A percentile compares a stretch with the other conserved stretches of the same genome.
Evolutionary conservation across 1,284 basidiomycete genomes (phyloP).

Genomic region (Dichomitus squalens): DNA sequence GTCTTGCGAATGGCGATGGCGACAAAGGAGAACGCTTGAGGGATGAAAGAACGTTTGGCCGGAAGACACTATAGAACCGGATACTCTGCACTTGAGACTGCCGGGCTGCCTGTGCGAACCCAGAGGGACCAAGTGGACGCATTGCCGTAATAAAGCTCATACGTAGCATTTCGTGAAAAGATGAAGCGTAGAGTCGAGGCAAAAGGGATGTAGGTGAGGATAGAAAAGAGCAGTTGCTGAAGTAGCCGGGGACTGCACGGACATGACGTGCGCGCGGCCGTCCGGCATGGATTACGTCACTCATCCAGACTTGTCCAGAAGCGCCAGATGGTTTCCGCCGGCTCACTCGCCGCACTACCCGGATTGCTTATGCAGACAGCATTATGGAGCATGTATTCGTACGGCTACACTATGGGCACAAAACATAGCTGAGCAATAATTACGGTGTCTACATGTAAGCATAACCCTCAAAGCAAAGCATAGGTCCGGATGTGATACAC

Average conservation of each 20-base stretch:
- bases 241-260: neutral
- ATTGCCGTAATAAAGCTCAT: conserved; percentile 27
- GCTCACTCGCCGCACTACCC: no score
- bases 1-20: conserved; percentile 26
- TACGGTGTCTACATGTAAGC: neutral
- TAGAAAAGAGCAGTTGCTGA: neutral
- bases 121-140: conserved; percentile 28
- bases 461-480: neutral
- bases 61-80: conserved; percentile 34
- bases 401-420: neutral
- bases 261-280: conserved; percentile 8
- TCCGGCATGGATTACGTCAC: conserved; percentile 22
- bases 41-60: conserved; percentile 35
- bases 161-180: conserved; percentile 35
- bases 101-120: conserved; percentile 18
- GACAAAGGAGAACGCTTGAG: conserved; percentile 28
- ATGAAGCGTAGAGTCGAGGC: neutral
- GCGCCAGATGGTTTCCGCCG: no score
- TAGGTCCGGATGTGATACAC: conserved; percentile 6
- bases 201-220: conserved; percentile 5
- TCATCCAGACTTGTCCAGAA: conserved; percentile 11
- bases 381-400: neutral
- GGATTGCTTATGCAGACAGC: no score
- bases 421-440: conserved; percentile 3
- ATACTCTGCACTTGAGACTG: conserved; percentile 19